phyloP scores from a whole-genome alignment of 1,139 yeast genomes.

The Williopsis jadinii region DNA sequence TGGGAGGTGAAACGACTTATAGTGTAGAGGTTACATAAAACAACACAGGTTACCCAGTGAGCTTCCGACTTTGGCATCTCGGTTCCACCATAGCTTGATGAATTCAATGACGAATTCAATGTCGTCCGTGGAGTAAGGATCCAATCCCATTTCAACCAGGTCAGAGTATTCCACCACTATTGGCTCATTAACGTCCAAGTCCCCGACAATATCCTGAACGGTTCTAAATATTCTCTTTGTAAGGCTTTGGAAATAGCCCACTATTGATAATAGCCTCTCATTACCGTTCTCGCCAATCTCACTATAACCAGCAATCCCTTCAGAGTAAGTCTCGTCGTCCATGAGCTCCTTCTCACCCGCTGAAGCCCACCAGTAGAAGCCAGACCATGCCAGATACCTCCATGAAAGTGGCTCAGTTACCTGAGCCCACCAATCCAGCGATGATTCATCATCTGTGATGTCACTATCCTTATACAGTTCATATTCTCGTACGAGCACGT shows the following conservation, averaged over 20 bases:
- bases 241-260: conserved; percentile 50
- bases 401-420: conserved; percentile 52
- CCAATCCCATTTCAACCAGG: conserved; percentile 65
- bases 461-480: conserved; percentile 13
- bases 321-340: conserved; percentile 29
- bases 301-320: conserved; percentile 21
- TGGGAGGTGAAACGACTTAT: no score
- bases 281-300: conserved; percentile 24
- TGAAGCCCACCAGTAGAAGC: conserved; percentile 79
- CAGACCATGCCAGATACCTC: conserved; percentile 62
- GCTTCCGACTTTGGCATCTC: conserved; percentile 30
- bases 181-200: conserved; percentile 3
- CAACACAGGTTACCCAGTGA: conserved; percentile 30
- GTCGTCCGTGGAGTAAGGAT: conserved; percentile 59
- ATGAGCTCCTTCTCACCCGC: conserved; percentile 55
- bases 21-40: not conserved
- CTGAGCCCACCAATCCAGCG: conserved; percentile 39
- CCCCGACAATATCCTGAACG: conserved; percentile 24
- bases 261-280: conserved; percentile 29
- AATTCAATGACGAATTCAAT: conserved; percentile 47
- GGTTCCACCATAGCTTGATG: conserved; percentile 50
- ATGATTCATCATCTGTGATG: conserved; percentile 18
- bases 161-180: conserved; percentile 38
- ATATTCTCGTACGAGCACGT: conserved; percentile 27
- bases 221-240: conserved; percentile 32